Evolutionary conservation across 2,329 filamentous ascomycete genomes (phyloP).

Genomic region (Claviceps monticola): DNA sequence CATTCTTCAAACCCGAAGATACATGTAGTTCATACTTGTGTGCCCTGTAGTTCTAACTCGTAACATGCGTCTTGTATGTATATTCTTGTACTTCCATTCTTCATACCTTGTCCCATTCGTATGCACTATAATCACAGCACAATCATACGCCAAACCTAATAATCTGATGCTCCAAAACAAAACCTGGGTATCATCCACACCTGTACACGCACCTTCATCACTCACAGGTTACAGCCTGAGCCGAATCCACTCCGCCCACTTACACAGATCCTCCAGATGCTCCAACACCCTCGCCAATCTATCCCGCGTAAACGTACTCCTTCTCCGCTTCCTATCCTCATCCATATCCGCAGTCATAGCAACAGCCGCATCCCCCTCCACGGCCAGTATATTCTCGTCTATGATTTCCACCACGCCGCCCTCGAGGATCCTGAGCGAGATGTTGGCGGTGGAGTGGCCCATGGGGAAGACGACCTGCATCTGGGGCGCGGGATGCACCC

Average conservation of each 20-base stretch:
- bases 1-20: no score
- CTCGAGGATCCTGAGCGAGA: conserved; percentile 44
- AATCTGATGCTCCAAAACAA: background rate
- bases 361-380: conserved; percentile 6
- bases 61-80: no score
- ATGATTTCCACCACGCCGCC: conserved; percentile 45
- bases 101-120: no score
- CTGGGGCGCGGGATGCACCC: conserved; percentile 33
- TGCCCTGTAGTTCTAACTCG: no score
- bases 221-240: conserved; percentile 16
- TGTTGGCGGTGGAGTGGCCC: conserved; percentile 30
- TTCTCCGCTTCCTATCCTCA: conserved; percentile 14
- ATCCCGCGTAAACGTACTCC: conserved; percentile 24
- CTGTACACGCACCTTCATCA: background rate
- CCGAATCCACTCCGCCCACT: conserved; percentile 41
- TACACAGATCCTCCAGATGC: conserved; percentile 36
- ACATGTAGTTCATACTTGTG: no score
- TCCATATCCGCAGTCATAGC: background rate
- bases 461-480: conserved; percentile 43
- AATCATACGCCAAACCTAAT: no score
- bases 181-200: background rate
- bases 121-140: no score
- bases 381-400: conserved; percentile 36
- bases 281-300: conserved; percentile 33
- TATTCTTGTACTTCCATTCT: no score